Conservation (phyloP, 2,329 filamentous ascomycete genomes). For the Colletotrichum caudatum region DNA sequence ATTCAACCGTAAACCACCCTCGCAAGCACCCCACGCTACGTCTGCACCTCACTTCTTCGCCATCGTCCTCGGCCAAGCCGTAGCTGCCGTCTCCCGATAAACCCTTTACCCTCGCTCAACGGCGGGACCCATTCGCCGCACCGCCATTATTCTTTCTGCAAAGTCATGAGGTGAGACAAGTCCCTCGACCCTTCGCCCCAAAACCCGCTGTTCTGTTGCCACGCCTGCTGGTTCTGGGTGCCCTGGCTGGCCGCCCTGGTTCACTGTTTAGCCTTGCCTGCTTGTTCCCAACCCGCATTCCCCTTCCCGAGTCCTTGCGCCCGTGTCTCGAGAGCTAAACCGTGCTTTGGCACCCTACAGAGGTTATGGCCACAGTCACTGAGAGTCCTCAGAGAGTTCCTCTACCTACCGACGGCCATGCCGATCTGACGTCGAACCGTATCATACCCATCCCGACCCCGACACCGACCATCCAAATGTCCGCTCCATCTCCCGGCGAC, state of each 20-base stretch:
- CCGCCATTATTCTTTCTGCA: slow-evolving; percentile 14
- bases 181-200: slow-evolving; percentile 23
- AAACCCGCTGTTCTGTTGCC: slow-evolving; percentile 25
- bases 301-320: slow-evolving; percentile 25
- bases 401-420: slow-evolving; percentile 54
- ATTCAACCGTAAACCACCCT: neutral
- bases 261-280: slow-evolving; percentile 20
- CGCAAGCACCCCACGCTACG: neutral
- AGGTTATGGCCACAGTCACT: slow-evolving; percentile 66
- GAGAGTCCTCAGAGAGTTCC: slow-evolving; percentile 61
- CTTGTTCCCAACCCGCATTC: slow-evolving; percentile 30
- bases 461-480: slow-evolving; percentile 69
- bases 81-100: neutral
- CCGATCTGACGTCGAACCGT: slow-evolving; percentile 63
- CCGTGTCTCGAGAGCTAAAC: slow-evolving; percentile 43
- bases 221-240: slow-evolving; percentile 27
- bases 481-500: slow-evolving; percentile 67
- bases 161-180: slow-evolving; percentile 42
- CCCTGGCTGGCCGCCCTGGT: slow-evolving; percentile 37
- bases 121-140: slow-evolving; percentile 19
- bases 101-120: neutral
- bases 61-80: neutral
- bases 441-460: slow-evolving; percentile 65
- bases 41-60: neutral
- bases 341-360: slow-evolving; percentile 47